Conservation (phyloP, 768 basidiomycete species). For the Phallus indusiatus region DNA sequence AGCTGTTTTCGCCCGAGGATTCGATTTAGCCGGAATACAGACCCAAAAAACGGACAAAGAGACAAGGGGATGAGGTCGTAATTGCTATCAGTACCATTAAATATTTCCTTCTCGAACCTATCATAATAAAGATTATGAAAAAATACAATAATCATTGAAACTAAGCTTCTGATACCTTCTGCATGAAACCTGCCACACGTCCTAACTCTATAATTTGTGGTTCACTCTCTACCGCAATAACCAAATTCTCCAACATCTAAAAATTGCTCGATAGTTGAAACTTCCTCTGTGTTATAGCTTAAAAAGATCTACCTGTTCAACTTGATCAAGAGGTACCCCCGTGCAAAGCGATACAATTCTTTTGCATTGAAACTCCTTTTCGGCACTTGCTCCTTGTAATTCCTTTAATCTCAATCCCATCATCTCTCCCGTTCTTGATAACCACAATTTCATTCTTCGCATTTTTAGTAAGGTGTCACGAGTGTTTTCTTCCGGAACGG, state of each 20-base stretch:
- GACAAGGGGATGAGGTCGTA: neutral
- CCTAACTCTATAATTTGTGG: constrained; percentile 72
- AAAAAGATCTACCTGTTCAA: constrained; percentile 69
- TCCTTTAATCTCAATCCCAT: constrained; percentile 59
- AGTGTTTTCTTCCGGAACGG: constrained; percentile 52
- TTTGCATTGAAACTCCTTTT: constrained; percentile 87
- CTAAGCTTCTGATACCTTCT: constrained; percentile 47
- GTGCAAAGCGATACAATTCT: constrained; percentile 87
- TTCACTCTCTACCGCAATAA: constrained; percentile 85
- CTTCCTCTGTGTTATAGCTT: constrained; percentile 3
- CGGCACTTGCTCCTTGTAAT: constrained; percentile 71
- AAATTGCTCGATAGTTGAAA: constrained; percentile 7
- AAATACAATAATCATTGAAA: neutral
- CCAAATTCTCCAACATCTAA: constrained; percentile 79
- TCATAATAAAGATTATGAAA: constrained; percentile 1
- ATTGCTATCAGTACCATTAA: constrained; percentile 15
- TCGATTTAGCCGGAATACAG: constrained; percentile 16
- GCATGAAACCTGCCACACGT: constrained; percentile 85
- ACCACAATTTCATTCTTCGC: constrained; percentile 75
- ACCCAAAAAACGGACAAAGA: neutral
- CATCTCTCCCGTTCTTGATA: constrained; percentile 65
- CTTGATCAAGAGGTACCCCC: constrained; percentile 75
- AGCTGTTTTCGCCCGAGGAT: constrained; percentile 80
- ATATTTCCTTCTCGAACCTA: constrained; percentile 35
- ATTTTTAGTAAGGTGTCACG: constrained; percentile 56